Base-by-base conservation (phyloP, 83 land plant species). In the Picea mariana region DNA sequence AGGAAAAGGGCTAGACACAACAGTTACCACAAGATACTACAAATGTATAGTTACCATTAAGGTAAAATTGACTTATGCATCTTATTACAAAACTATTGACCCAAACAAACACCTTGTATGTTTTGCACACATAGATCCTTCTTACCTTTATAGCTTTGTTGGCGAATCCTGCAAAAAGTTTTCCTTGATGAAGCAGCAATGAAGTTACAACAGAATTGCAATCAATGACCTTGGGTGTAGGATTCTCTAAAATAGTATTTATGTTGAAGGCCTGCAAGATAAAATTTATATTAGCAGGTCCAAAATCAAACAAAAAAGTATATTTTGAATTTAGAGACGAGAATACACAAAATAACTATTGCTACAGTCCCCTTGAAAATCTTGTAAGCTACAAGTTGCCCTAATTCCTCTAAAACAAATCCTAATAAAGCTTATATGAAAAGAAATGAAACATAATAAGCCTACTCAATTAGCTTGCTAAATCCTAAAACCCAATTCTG, bases 121-220 rank as follows among this genome's bases (percentile, higher is more conserved):
- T 49, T 49, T 49, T 49, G 52, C 52, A 49, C 11, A 49, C 52
- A 49, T 8, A 49, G 11, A 49, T 49, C 9, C 52, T 49, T 49
- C 52, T 80, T 85, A 90, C 95, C 95, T 92, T 92, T 20, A 92
- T 86, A 12, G 62, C 40, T 80, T 85, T 87, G 34, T 87, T 85
- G 55, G 87, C 75, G 47, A 77, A 83, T 76, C 95, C 95, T 49
- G 86, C 91, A 79, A 88, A 83, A 47, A 92, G 88, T 62, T 90
- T 87, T 60, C 89, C 92, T 75, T 90, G 82, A 84, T 87, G 85
- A 59, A 69, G 86, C 12, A 75, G 34, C 13, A 90, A 38, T 67
- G 88, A 85, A 67, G 95, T 85, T 80, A 90, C 69, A 52, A 82
- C 82, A 73, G 86, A 82, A 75, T 84, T 85, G 71, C 87, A 87